These are phyloP conservation scores for Andrographis paniculata DNA, from an alignment of 305 asterid genomes.

Conservation along the genomic window DNA sequence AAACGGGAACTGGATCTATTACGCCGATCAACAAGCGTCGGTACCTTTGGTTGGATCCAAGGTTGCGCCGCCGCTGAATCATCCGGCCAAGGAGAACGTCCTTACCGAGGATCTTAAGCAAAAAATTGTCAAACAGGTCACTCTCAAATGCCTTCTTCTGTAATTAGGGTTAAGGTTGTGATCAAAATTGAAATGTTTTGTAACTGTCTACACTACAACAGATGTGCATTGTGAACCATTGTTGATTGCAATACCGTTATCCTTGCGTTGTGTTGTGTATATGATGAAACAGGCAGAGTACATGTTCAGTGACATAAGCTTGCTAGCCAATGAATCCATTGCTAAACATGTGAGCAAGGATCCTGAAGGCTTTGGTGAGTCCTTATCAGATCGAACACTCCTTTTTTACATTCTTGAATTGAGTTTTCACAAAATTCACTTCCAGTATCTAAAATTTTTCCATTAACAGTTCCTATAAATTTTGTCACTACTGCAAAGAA, in stretches of 20 bases:
- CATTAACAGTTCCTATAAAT: slow-evolving; percentile 46
- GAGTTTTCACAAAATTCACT: neutral
- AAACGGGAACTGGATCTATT: slow-evolving; percentile 27
- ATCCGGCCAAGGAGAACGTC: slow-evolving; percentile 18
- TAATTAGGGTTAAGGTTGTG: neutral
- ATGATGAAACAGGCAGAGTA: slow-evolving; percentile 48
- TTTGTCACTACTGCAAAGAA: slow-evolving; percentile 54
- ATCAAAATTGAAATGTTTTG: neutral
- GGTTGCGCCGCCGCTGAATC: slow-evolving; percentile 13
- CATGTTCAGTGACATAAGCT: slow-evolving; percentile 67
- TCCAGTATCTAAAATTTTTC: slow-evolving; percentile 2
- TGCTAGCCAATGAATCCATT: slow-evolving; percentile 65
- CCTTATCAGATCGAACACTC: neutral
- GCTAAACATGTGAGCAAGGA: slow-evolving; percentile 57
- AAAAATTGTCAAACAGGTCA: slow-evolving; percentile 57
- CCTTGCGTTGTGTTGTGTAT: neutral
- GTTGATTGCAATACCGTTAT: no score
- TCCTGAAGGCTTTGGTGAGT: slow-evolving; percentile 59
- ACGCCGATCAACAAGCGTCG: slow-evolving; percentile 30
- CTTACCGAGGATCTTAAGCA: slow-evolving; percentile 44
- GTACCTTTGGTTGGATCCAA: slow-evolving; percentile 18
- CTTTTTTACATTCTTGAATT: neutral
- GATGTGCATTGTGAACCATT: no score
- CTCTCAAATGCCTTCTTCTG: neutral
- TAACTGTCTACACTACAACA: neutral